A percentile compares a stretch with the other conserved stretches of the same genome.
Evolutionary conservation across 371 early-diverging fungal species (phyloP).

Genomic region (Gilbertella persicaria): DNA sequence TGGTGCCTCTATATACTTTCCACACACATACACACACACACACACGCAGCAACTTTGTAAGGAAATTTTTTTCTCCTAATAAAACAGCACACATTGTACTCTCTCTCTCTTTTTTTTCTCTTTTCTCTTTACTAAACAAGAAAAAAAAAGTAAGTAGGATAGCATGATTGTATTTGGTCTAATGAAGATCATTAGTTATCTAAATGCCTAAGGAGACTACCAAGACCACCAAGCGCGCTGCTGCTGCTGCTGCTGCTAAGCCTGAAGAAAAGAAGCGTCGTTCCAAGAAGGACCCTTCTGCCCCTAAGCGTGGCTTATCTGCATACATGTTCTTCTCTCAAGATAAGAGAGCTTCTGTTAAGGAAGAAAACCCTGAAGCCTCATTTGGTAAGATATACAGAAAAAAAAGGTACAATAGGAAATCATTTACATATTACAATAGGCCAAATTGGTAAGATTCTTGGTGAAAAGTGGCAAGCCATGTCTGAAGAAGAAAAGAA

Average conservation of each 20-base stretch:
- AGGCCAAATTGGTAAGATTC: constrained; percentile 75
- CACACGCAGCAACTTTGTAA: neutral
- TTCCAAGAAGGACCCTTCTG: constrained; percentile 64
- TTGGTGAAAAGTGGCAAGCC: constrained; percentile 81
- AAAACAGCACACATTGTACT: neutral
- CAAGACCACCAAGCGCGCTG: constrained; percentile 17
- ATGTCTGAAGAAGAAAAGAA: constrained; percentile 65
- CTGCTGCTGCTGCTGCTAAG: constrained; percentile 16
- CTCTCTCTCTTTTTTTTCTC: neutral
- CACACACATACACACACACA: constrained; percentile 5
- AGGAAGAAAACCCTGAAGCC: constrained; percentile 77
- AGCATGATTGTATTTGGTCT: neutral
- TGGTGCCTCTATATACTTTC: neutral
- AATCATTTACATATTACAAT: neutral
- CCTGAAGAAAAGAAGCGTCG: constrained; percentile 34
- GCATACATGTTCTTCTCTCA: constrained; percentile 85
- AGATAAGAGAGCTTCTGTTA: constrained; percentile 68
- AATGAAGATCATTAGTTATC: neutral
- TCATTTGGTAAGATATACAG: constrained; percentile 64
- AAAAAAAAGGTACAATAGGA: neutral
- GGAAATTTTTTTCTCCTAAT: neutral
- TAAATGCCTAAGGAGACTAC: constrained; percentile 23
- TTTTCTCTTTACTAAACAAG: neutral
- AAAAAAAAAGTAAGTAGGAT: neutral
- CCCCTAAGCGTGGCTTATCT: constrained; percentile 82